These are phyloP conservation scores for Orbilia ellipsospora DNA, from an alignment of 2,329 filamentous ascomycete species.

Conservation along the genomic window DNA sequence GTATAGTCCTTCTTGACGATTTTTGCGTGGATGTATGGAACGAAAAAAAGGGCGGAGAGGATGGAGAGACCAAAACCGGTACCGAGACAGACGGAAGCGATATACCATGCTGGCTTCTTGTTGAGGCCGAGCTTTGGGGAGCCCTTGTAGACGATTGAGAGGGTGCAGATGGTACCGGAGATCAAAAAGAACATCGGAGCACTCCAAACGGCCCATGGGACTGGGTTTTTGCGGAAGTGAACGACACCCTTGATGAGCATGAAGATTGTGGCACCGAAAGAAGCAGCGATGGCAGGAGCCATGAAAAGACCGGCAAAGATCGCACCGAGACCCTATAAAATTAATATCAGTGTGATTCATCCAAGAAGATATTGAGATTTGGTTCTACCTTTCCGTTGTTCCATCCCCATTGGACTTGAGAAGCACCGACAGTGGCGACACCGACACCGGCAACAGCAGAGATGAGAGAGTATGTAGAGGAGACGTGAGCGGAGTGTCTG, in stretches of 20 bases:
- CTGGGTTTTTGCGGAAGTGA: conserved; percentile 71
- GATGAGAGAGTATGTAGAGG: conserved; percentile 77
- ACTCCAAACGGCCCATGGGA: conserved; percentile 77
- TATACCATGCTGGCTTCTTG: conserved; percentile 75
- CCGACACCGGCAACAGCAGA: conserved; percentile 69
- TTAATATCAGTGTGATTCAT: background rate
- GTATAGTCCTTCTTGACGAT: conserved; percentile 72
- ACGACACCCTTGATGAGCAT: conserved; percentile 78
- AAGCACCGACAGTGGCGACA: conserved; percentile 65
- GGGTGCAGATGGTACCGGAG: conserved; percentile 77
- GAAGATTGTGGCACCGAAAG: conserved; percentile 73
- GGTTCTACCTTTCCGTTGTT: conserved; percentile 65
- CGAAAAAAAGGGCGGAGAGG: conserved; percentile 68
- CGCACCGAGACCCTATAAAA: conserved; percentile 72
- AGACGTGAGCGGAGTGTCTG: conserved; percentile 76
- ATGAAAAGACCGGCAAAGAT: conserved; percentile 78
- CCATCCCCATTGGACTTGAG: conserved; percentile 70
- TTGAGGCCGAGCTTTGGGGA: conserved; percentile 74
- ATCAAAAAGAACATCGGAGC: conserved; percentile 82
- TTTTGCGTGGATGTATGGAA: conserved; percentile 71
- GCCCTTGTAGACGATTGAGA: conserved; percentile 84
- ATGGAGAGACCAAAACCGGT: conserved; percentile 67
- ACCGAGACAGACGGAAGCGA: conserved; percentile 68
- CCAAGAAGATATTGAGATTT: background rate
- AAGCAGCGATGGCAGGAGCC: conserved; percentile 72